A percentile compares a stretch with the other conserved stretches of the same genome.
phyloP scores from a whole-genome alignment of 2,329 filamentous ascomycete genomes.

The Penicillium sp. region DNA sequence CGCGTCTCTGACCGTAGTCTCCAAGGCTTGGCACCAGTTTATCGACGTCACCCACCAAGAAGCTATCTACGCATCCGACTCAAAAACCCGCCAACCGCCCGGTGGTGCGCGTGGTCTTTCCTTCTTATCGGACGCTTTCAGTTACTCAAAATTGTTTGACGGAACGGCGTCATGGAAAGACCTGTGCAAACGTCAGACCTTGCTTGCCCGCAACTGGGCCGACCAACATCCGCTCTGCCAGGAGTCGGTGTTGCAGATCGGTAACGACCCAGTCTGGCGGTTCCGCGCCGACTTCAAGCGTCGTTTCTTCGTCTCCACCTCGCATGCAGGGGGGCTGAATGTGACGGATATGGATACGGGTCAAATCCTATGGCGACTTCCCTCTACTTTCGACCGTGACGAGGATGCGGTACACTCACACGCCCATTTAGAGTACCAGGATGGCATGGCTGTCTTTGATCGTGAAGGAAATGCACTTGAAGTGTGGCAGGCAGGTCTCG shows the following conservation, averaged over 20 bases:
- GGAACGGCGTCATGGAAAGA: constrained; percentile 44
- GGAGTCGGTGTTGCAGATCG: constrained; percentile 44
- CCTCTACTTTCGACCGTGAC: constrained; percentile 26
- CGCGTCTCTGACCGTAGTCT: constrained; percentile 36
- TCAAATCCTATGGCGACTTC: constrained; percentile 39
- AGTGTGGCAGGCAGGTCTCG: constrained; percentile 44
- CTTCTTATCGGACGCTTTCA: constrained; percentile 26
- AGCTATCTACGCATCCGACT: constrained; percentile 38
- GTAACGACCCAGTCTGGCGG: constrained; percentile 45
- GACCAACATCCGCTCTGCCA: constrained; percentile 32
- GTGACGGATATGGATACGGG: constrained; percentile 50
- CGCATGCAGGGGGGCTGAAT: constrained; percentile 45
- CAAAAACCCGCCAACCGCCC: constrained; percentile 31
- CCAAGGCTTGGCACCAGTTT: constrained; percentile 42
- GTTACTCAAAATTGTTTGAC: constrained; percentile 37
- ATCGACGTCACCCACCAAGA: constrained; percentile 46
- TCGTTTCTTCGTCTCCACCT: constrained; percentile 47
- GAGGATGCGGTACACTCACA: constrained; percentile 40
- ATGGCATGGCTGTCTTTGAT: constrained; percentile 48
- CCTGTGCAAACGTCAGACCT: constrained; percentile 42
- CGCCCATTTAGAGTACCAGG: constrained; percentile 50
- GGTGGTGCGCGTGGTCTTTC: constrained; percentile 30
- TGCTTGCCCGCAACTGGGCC: constrained; percentile 43
- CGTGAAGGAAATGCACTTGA: constrained; percentile 46
- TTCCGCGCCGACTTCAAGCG: constrained; percentile 49